Percentiles rank a stretch among this genome's conserved stretches.
These are phyloP conservation scores for Monosporascus sp. DNA, from an alignment of 2,329 filamentous ascomycete genomes.

Conservation along the genomic window DNA sequence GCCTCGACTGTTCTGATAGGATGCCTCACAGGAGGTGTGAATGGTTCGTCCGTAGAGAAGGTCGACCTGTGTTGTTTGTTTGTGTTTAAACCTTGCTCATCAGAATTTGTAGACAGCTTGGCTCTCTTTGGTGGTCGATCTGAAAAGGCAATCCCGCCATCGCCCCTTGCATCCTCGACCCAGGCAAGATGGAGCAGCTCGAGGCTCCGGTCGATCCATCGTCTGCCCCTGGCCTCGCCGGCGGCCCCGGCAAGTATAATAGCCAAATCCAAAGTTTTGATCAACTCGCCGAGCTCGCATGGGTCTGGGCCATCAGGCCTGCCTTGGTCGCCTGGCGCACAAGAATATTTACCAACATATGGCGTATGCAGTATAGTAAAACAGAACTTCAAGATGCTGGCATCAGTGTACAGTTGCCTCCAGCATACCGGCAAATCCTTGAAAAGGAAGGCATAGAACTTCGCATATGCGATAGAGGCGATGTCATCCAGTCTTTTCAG, in stretches of 20 bases:
- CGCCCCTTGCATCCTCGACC: background rate
- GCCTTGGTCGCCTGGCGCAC: slow-evolving; percentile 7
- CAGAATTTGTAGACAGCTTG: slow-evolving; percentile 2
- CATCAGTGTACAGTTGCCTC: slow-evolving; percentile 67
- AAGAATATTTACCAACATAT: slow-evolving; percentile 5
- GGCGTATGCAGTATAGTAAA: slow-evolving; percentile 21
- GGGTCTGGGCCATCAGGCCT: background rate
- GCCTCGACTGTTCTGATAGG: slow-evolving; percentile 37
- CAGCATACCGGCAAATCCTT: slow-evolving; percentile 61
- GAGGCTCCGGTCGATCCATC: slow-evolving; percentile 48
- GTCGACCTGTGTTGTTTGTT: slow-evolving; percentile 1
- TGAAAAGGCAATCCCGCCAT: background rate
- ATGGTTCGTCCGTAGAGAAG: slow-evolving; percentile 32
- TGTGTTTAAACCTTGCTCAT: background rate
- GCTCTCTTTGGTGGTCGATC: slow-evolving; percentile 12
- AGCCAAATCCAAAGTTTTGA: slow-evolving; percentile 67
- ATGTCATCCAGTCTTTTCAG: slow-evolving; percentile 48
- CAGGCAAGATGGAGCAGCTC: slow-evolving; percentile 27
- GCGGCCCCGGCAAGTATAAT: slow-evolving; percentile 69
- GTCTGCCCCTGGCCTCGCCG: slow-evolving; percentile 39
- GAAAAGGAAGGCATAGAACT: slow-evolving; percentile 66
- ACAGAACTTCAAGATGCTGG: slow-evolving; percentile 58
- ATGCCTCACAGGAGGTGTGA: slow-evolving; percentile 35
- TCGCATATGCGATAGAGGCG: slow-evolving; percentile 53
- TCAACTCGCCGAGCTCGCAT: slow-evolving; percentile 45